A percentile compares a stretch with the other conserved stretches of the same genome.
Evolutionary conservation across 139 green algal genomes (phyloP).

Genomic region (Chlorella sorokiniana): DNA sequence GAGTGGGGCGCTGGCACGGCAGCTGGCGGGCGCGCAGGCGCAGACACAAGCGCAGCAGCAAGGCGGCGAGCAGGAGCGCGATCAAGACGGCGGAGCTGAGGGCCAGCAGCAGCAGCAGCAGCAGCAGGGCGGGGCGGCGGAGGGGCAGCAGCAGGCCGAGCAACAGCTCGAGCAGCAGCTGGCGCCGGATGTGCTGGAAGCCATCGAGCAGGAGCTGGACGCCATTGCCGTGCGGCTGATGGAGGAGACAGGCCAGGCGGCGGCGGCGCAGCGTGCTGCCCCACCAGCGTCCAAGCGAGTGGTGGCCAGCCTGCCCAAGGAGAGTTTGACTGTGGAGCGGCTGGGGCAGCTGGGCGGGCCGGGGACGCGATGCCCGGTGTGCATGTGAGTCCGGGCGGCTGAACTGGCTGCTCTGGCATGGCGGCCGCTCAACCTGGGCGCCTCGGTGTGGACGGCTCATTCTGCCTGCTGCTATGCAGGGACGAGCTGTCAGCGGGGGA

Average conservation of each 20-base stretch:
- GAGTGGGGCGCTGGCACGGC: not conserved
- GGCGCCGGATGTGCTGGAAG: not conserved
- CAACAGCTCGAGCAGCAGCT: not conserved
- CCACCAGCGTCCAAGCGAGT: conserved; percentile 51
- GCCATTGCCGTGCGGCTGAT: conserved; percentile 28
- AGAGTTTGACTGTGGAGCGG: conserved; percentile 27
- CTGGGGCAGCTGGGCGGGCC: conserved; percentile 43
- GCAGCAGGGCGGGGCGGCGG: not conserved
- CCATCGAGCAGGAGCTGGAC: conserved; percentile 11
- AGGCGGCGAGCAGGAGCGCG: not conserved
- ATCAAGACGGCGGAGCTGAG: not conserved
- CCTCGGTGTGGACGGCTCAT: conserved; percentile 5
- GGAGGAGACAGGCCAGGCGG: conserved; percentile 30
- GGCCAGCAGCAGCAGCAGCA: not conserved
- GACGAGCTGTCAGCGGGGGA: conserved; percentile 64
- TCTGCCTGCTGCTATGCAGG: conserved; percentile 34
- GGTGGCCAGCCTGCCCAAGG: conserved; percentile 40
- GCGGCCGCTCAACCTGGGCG: not conserved
- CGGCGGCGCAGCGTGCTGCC: not conserved
- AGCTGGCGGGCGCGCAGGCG: not conserved
- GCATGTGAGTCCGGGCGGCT: conserved; percentile 40
- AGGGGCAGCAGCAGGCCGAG: not conserved
- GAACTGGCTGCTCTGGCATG: not conserved
- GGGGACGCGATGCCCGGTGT: conserved; percentile 45
- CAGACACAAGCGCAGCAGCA: not conserved